These are phyloP conservation scores for Camellia oleifera DNA, from an alignment of 179 eudicot genomes.

Conservation along the genomic window DNA sequence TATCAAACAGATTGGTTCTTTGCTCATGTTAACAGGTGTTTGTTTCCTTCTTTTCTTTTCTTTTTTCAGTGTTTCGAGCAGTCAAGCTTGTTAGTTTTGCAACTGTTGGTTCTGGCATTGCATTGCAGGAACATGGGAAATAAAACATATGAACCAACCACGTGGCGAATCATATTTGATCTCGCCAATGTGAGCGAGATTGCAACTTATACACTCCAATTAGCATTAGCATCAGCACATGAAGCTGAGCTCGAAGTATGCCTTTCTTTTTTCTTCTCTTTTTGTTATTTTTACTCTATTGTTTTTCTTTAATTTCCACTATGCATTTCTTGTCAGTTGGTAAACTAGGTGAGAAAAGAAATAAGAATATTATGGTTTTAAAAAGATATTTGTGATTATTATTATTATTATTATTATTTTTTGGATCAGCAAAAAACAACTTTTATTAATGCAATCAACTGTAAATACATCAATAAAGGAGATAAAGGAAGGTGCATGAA, in stretches of 20 bases:
- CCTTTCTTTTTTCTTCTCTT: neutral
- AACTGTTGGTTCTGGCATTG: neutral
- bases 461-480: too few relatives aligned
- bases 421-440: too few relatives aligned
- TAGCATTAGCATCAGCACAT: conserved; percentile 53
- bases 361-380: too few relatives aligned
- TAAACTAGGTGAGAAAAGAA: too few relatives aligned
- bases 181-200: conserved; percentile 21
- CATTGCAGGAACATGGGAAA: conserved; percentile 29
- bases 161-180: conserved; percentile 46
- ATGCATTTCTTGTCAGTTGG: neutral
- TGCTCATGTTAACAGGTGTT: conserved; percentile 72
- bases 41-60: neutral
- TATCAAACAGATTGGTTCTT: conserved; percentile 66
- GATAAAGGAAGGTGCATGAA: too few relatives aligned
- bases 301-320: neutral
- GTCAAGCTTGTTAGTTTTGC: neutral
- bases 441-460: too few relatives aligned
- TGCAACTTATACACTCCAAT: conserved; percentile 34
- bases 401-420: too few relatives aligned
- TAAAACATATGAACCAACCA: conserved; percentile 29
- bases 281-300: neutral
- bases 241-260: conserved; percentile 47
- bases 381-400: too few relatives aligned
- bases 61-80: neutral